Evolutionary conservation across 805 yeast genomes (phyloP).

Genomic region (Candida pini): DNA sequence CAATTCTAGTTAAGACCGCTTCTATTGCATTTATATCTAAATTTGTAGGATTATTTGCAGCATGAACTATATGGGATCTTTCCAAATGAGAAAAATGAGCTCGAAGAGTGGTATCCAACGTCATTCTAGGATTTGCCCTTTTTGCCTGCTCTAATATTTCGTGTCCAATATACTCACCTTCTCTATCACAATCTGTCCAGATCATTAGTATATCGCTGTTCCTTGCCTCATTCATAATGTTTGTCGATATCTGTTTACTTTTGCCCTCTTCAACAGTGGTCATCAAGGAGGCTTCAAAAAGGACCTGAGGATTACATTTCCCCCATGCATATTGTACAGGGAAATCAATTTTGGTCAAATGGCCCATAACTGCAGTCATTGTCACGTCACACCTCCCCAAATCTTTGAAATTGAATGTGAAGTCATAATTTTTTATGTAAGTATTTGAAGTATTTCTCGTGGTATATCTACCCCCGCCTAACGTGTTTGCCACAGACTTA

Average conservation of each 20-base stretch:
- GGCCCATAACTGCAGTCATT: slow-evolving; percentile 93
- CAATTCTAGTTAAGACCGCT: slow-evolving; percentile 84
- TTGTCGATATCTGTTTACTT: slow-evolving; percentile 44
- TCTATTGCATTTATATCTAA: slow-evolving; percentile 66
- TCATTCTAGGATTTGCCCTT: slow-evolving; percentile 41
- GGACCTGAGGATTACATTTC: slow-evolving; percentile 50
- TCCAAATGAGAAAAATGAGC: slow-evolving; percentile 89
- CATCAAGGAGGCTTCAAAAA: slow-evolving; percentile 69
- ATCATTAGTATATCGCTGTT: slow-evolving; percentile 65
- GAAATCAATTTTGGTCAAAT: slow-evolving; percentile 62
- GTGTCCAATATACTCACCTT: slow-evolving; percentile 89
- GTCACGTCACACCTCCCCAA: slow-evolving; percentile 70
- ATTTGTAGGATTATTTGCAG: slow-evolving; percentile 62
- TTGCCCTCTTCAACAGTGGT: slow-evolving; percentile 31
- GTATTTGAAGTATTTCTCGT: slow-evolving; percentile 47
- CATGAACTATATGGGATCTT: slow-evolving; percentile 60
- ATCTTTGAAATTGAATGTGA: slow-evolving; percentile 56
- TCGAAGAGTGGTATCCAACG: slow-evolving; percentile 50
- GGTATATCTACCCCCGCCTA: slow-evolving; percentile 64
- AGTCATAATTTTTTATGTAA: slow-evolving; percentile 76
- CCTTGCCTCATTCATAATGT: slow-evolving; percentile 63
- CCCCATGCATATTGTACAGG: slow-evolving; percentile 62
- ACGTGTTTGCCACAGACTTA: slow-evolving; percentile 65
- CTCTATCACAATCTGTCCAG: slow-evolving; percentile 99
- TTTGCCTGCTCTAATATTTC: slow-evolving; percentile 73